Percentiles rank a stretch among this genome's conserved stretches.
phyloP scores from a whole-genome alignment of 768 basidiomycete genomes.

The Flagelloscypha sp. region DNA sequence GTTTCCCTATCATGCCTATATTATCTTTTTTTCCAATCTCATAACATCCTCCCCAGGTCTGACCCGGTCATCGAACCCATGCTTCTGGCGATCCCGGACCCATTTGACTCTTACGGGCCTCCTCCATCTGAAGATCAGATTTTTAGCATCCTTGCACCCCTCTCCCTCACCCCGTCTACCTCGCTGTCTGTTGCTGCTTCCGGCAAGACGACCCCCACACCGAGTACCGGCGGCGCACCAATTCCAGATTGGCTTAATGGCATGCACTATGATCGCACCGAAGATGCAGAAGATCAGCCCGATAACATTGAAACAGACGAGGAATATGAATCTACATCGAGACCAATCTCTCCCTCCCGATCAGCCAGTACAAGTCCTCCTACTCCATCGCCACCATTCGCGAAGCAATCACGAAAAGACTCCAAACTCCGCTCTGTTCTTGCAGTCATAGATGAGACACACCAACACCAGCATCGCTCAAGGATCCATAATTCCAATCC shows the following conservation, averaged over 20 bases:
- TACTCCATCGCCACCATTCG: conserved; percentile 22
- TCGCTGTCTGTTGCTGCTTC: conserved; percentile 54
- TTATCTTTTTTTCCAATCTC: neutral
- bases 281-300: too few relatives aligned
- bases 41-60: conserved; percentile 36
- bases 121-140: conserved; percentile 85
- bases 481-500: too few relatives aligned
- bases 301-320: too few relatives aligned
- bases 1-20: conserved; percentile 22
- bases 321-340: conserved; percentile 15
- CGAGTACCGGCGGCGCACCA: conserved; percentile 23
- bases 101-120: conserved; percentile 87
- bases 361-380: too few relatives aligned
- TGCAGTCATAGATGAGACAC: conserved; percentile 61
- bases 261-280: too few relatives aligned
- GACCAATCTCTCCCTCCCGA: conserved; percentile 35
- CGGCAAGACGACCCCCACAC: conserved; percentile 41
- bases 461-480: conserved; percentile 21
- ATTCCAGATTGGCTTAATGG: too few relatives aligned
- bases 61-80: conserved; percentile 89
- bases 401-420: conserved; percentile 56
- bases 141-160: conserved; percentile 85
- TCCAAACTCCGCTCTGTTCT: conserved; percentile 67
- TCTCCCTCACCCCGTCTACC: conserved; percentile 52
- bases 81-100: conserved; percentile 84